Percentiles rank a stretch among this genome's conserved stretches.
Evolutionary conservation across 192 early-diverging fungal species (phyloP).

Genomic region (Rhizoclosmatium globosum): DNA sequence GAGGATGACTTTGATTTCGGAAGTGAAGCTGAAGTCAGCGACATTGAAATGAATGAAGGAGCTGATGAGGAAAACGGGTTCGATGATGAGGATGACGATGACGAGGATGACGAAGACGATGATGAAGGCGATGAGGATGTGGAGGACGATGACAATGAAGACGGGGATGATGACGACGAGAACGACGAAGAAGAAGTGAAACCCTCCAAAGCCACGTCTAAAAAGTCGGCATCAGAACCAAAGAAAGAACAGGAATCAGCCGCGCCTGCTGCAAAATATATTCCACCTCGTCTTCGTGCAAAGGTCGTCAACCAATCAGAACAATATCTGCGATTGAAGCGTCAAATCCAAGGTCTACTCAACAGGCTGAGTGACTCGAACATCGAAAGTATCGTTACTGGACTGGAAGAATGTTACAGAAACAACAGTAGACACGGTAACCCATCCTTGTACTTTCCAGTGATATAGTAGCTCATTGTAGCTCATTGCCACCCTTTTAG

Average conservation of each 20-base stretch:
- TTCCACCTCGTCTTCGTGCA: conserved; percentile 88
- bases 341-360: conserved; percentile 85
- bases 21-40: conserved; percentile 10
- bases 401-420: conserved; percentile 81
- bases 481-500: conserved; percentile 40
- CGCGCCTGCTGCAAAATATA: conserved; percentile 68
- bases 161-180: neutral
- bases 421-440: conserved; percentile 71
- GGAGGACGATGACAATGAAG: neutral
- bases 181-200: conserved; percentile 1
- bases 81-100: conserved; percentile 16
- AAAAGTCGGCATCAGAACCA: neutral
- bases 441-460: neutral
- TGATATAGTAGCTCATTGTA: too few relatives aligned
- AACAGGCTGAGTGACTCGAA: conserved; percentile 94
- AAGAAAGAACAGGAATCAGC: neutral
- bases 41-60: conserved; percentile 3
- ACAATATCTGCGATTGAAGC: conserved; percentile 76
- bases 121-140: conserved; percentile 25
- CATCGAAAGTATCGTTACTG: conserved; percentile 84
- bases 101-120: conserved; percentile 21
- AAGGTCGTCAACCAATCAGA: conserved; percentile 64
- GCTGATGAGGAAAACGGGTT: neutral
- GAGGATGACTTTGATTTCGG: conserved; percentile 34
- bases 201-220: neutral